Evolutionary conservation across 2,329 filamentous ascomycete genomes (phyloP).

Genomic region (Aspergillus novofumigatus): DNA sequence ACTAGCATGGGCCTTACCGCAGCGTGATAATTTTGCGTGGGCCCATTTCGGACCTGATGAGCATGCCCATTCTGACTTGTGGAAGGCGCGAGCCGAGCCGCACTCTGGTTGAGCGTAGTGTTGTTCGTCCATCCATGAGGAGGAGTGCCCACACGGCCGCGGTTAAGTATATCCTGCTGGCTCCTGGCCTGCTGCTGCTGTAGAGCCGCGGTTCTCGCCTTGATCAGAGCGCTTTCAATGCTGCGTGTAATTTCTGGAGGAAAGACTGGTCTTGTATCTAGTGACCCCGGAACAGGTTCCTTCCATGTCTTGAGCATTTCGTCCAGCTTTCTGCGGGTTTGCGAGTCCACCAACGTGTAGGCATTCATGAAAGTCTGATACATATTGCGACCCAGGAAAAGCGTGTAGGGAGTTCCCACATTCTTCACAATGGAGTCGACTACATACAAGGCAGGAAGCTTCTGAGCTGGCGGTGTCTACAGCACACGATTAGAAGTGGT

Average conservation of each 20-base stretch:
- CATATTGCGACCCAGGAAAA: slow-evolving; percentile 88
- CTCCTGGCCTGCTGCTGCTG: slow-evolving; percentile 48
- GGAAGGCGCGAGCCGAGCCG: slow-evolving; percentile 38
- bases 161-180: slow-evolving; percentile 54
- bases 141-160: slow-evolving; percentile 50
- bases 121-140: slow-evolving; percentile 63
- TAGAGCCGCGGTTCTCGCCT: slow-evolving; percentile 61
- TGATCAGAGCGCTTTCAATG: slow-evolving; percentile 92
- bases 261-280: slow-evolving; percentile 91
- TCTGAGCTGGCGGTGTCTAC: slow-evolving; percentile 82
- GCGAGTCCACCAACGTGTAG: slow-evolving; percentile 80
- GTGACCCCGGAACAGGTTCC: slow-evolving; percentile 87
- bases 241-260: slow-evolving; percentile 78
- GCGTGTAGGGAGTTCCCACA: slow-evolving; percentile 92
- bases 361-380: slow-evolving; percentile 96
- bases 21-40: slow-evolving; percentile 21
- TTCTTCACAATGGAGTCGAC: slow-evolving; percentile 99
- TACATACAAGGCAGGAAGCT: slow-evolving; percentile 93
- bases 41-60: slow-evolving; percentile 28
- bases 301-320: slow-evolving; percentile 99
- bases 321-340: slow-evolving; percentile 85
- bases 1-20: slow-evolving; percentile 13
- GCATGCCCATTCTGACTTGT: slow-evolving; percentile 17
- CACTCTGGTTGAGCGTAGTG: slow-evolving; percentile 63
- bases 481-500: slow-evolving; percentile 32